Evolutionary conservation across 2,329 filamentous ascomycete genomes (phyloP), one percentile per base, ranked within the genome.

Genomic region (Furcasterigmium furcatum): DNA sequence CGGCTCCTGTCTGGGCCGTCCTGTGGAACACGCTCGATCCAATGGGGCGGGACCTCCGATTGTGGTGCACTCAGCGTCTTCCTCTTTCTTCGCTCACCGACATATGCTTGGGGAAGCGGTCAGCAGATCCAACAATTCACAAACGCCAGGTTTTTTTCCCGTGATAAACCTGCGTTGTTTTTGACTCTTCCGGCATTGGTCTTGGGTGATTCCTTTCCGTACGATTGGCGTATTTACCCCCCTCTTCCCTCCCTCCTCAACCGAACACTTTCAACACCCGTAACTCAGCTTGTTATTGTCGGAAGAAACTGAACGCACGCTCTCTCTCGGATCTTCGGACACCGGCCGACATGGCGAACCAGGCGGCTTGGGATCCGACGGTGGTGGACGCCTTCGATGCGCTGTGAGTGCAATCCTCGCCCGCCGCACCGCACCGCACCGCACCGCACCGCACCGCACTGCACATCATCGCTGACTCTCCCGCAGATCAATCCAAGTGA

Each of bases 331-430:
- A 9, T 10, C 18, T 19, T 16, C 34, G 5, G n/a, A 9, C 16
- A 36, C 16, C 34, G 24, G 24, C 16, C n/a, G 34, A 18, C 16
- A 36, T 36, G 34, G 34, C 34, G n/a, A 36, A 36, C n/a, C 16
- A 36, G 34, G 34, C 18, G 34, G 34, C 34, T 10, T 36, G 34
- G 34, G 34, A 36, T 18, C 34, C 34, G 34, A 64, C 77, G 34
- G 52, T 66, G 22, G 70, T 76, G 45, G 71, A 77, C 30, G 77
- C 79, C 59, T 79, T 79, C 53, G 76, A 79, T 57, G 75, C 75
- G 38, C 61, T 80, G 76, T 80, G 62, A 53, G 74, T 18, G 30
- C n/a, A 46, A n/a, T 18, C 20, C 24, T 24, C 40, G 24, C 32
- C 24, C 36, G 12, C 12, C 24, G 24, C 24, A 12, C 24, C 24